Evolutionary conservation across 2,329 filamentous ascomycete species (phyloP).

Genomic region (Exophiala oligosperma): DNA sequence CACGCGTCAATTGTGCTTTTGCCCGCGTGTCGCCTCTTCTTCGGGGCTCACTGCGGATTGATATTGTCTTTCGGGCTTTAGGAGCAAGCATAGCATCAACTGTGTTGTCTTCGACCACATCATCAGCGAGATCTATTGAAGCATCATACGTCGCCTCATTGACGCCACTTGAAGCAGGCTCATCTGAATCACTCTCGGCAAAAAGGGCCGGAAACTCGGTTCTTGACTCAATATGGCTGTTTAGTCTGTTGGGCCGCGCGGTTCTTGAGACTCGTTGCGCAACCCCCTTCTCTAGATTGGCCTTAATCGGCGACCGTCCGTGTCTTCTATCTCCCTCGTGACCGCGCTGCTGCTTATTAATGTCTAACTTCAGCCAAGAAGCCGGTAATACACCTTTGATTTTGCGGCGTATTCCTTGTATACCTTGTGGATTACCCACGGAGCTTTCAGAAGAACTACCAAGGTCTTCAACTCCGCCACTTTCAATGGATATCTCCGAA

Average conservation of each 20-base stretch:
- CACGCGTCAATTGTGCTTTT: background rate
- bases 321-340: slow-evolving; percentile 4
- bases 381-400: slow-evolving; percentile 52
- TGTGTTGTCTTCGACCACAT: slow-evolving; percentile 31
- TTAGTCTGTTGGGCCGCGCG: background rate
- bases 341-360: slow-evolving; percentile 15
- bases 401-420: slow-evolving; percentile 39
- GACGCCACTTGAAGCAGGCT: background rate
- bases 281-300: slow-evolving; percentile 20
- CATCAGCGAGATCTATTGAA: slow-evolving; percentile 17
- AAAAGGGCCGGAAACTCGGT: slow-evolving; percentile 1
- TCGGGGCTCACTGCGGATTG: slow-evolving; percentile 15
- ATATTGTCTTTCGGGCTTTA: slow-evolving; percentile 5
- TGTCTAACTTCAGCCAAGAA: slow-evolving; percentile 37
- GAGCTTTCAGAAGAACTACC: slow-evolving; percentile 19
- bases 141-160: background rate
- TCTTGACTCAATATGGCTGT: background rate
- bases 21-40: slow-evolving; percentile 3
- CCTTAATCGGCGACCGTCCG: slow-evolving; percentile 14
- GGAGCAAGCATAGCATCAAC: slow-evolving; percentile 33
- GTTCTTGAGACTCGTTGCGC: slow-evolving; percentile 19
- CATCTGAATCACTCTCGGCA: slow-evolving; percentile 10
- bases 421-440: slow-evolving; percentile 27
- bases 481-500: slow-evolving; percentile 21
- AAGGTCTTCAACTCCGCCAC: slow-evolving; percentile 5